Evolutionary conservation across 2,329 filamentous ascomycete species (phyloP).

Genomic region (Hypoxylon sp.): DNA sequence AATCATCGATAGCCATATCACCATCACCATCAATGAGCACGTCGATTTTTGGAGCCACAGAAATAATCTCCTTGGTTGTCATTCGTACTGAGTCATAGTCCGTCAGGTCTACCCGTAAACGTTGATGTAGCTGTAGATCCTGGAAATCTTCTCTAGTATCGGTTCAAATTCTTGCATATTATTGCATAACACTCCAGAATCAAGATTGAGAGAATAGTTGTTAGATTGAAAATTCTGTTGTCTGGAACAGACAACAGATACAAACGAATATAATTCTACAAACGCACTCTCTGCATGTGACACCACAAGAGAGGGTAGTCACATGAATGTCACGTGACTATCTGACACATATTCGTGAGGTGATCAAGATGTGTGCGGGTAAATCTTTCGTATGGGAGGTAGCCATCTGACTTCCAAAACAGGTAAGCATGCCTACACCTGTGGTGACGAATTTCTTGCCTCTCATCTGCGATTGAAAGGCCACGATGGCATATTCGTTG

Average conservation of each 20-base stretch:
- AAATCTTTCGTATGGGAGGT: conserved; percentile 41
- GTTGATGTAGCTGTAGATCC: conserved; percentile 47
- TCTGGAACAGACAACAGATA: no score
- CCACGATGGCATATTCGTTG: conserved; percentile 48
- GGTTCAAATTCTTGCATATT: conserved; percentile 44
- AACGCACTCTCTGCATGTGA: no score
- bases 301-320: no score
- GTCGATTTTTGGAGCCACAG: conserved; percentile 44
- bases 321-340: no score
- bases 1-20: conserved; percentile 47
- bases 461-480: conserved; percentile 46
- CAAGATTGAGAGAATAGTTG: no score
- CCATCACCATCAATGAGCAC: conserved; percentile 49
- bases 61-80: conserved; percentile 44
- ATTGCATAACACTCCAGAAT: no score
- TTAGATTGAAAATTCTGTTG: no score
- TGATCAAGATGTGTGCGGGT: conserved; percentile 48
- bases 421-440: conserved; percentile 42
- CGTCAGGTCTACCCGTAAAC: conserved; percentile 47
- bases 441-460: conserved; percentile 48
- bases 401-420: conserved; percentile 48
- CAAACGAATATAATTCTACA: no score
- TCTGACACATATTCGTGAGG: no score
- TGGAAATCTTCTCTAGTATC: conserved; percentile 41
- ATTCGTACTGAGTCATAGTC: conserved; percentile 46